A percentile compares a stretch with the other conserved stretches of the same genome.
Conservation (phyloP, 805 yeast species). For the Ogataea neopini region DNA sequence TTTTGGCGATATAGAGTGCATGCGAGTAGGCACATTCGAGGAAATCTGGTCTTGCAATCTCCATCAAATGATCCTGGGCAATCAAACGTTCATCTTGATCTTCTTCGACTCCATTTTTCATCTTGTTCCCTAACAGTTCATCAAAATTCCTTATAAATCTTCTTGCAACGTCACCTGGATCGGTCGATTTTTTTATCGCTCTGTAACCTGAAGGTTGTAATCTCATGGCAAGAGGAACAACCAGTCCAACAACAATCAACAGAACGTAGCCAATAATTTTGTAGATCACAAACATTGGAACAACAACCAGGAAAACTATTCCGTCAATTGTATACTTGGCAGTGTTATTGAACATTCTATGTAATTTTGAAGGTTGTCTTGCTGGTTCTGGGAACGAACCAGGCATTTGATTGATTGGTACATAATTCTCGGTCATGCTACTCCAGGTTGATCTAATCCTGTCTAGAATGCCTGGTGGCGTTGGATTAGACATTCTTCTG, state of each 20-base stretch:
- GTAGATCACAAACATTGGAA: conserved; percentile 30
- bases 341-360: conserved; percentile 18
- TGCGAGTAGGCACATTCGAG: conserved; percentile 78
- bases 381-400: conserved; percentile 24
- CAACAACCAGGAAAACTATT: conserved; percentile 23
- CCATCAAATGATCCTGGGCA: conserved; percentile 17
- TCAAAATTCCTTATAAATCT: conserved; percentile 36
- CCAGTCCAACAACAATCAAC: conserved; percentile 22
- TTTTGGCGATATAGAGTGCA: conserved; percentile 69
- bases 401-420: conserved; percentile 20
- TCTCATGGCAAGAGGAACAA: conserved; percentile 26
- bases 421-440: conserved; percentile 5
- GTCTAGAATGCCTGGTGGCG: not conserved
- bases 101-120: not conserved
- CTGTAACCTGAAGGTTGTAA: conserved; percentile 26
- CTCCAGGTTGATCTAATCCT: conserved; percentile 6
- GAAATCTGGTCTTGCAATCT: conserved; percentile 42
- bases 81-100: conserved; percentile 9
- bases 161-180: conserved; percentile 37
- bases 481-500: conserved; percentile 6
- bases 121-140: conserved; percentile 31
- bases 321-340: conserved; percentile 14
- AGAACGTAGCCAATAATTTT: conserved; percentile 20
- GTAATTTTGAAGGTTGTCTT: conserved; percentile 27
- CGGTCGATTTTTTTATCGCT: conserved; percentile 20